These are phyloP conservation scores for Chalciporus sphaerocephalus DNA, from an alignment of 768 basidiomycete species.

Conservation along the genomic window DNA sequence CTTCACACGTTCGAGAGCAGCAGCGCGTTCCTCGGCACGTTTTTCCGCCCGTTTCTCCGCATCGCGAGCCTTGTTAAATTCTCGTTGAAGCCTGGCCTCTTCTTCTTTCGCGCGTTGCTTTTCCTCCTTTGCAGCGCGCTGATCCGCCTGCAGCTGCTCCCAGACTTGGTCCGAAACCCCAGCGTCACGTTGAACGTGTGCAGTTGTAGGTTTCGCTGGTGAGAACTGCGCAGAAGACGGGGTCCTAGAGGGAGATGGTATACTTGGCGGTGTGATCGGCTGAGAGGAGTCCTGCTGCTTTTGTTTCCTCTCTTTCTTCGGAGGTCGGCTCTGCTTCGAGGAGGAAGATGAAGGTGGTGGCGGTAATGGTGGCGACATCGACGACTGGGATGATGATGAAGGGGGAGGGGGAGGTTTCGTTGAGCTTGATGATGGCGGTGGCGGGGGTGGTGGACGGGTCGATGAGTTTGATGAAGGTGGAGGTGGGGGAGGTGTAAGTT, in stretches of 20 bases:
- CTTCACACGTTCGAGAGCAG: slow-evolving; percentile 19
- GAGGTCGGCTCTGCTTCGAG: slow-evolving; percentile 3
- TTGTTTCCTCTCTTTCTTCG: slow-evolving; percentile 2
- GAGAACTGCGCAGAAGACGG: background rate
- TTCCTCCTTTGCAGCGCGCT: slow-evolving; percentile 23
- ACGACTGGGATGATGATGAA: background rate
- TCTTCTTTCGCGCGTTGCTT: slow-evolving; percentile 17
- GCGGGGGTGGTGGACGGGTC: background rate
- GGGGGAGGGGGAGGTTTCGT: background rate
- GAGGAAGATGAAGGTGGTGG: slow-evolving; percentile 24
- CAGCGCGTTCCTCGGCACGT: slow-evolving; percentile 17
- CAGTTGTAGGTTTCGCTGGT: background rate
- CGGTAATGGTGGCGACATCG: background rate
- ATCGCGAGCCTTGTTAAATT: slow-evolving; percentile 16
- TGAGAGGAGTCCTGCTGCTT: slow-evolving; percentile 1
- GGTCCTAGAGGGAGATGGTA: background rate
- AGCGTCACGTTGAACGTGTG: slow-evolving; percentile 36
- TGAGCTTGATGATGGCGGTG: too few relatives aligned
- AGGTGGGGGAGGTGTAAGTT: slow-evolving; percentile 19
- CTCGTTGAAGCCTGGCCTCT: slow-evolving; percentile 12
- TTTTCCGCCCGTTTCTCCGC: slow-evolving; percentile 22
- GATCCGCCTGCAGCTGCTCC: slow-evolving; percentile 43
- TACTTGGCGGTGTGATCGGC: background rate
- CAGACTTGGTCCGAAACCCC: slow-evolving; percentile 52
- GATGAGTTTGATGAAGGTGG: slow-evolving; percentile 6